Evolutionary conservation across 805 yeast genomes (phyloP).

Genomic region (Ascoidea rubescens): DNA sequence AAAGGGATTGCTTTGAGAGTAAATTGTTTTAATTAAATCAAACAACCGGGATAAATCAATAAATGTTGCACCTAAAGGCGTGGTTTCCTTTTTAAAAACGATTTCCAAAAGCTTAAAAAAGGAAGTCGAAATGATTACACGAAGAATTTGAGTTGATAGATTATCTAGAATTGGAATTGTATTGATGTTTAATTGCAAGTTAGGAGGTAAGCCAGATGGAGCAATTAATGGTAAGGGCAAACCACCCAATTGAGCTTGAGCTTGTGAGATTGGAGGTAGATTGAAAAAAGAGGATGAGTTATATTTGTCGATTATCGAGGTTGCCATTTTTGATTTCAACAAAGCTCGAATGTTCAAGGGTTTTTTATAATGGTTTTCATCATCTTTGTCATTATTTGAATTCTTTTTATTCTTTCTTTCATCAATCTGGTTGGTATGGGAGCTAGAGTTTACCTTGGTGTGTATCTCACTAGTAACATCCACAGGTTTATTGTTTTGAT

Average conservation of each 20-base stretch:
- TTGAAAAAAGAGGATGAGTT: not conserved
- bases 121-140: conserved; percentile 60
- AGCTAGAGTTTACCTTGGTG: no score
- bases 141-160: conserved; percentile 64
- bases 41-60: conserved; percentile 63
- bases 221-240: conserved; percentile 46
- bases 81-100: conserved; percentile 50
- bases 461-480: no score
- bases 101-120: conserved; percentile 62
- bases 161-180: conserved; percentile 71
- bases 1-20: conserved; percentile 57
- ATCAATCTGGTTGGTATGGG: not conserved
- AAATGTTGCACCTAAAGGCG: conserved; percentile 49
- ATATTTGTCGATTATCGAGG: not conserved
- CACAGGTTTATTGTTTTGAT: no score
- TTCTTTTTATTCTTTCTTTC: not conserved
- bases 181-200: conserved; percentile 51
- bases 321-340: not conserved
- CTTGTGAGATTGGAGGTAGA: conserved; percentile 8
- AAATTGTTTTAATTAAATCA: conserved; percentile 61
- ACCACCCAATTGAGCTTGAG: conserved; percentile 40
- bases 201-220: conserved; percentile 39
- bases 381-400: not conserved
- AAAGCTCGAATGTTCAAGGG: not conserved
- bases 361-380: no score